phyloP scores from a whole-genome alignment of 116 monocot species.

The Trichopus zeylanicus region DNA sequence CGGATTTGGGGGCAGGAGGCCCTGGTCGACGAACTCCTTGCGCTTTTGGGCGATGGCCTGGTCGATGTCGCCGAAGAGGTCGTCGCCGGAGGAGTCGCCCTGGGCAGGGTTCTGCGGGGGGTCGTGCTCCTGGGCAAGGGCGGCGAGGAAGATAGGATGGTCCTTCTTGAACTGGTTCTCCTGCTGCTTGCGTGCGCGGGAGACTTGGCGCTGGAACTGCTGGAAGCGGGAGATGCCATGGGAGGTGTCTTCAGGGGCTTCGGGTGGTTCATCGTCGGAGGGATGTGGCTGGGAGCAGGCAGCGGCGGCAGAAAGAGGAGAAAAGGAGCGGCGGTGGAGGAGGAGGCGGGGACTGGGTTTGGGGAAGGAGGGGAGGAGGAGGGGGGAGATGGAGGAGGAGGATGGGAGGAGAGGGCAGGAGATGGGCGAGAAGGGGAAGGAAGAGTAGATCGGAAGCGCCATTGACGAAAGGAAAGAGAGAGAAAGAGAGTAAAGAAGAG shows the following conservation, averaged over 20 bases:
- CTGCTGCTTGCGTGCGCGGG: slow-evolving; percentile 54
- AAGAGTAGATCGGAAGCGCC: background rate
- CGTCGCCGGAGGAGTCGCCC: slow-evolving; percentile 2
- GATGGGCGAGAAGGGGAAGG: background rate
- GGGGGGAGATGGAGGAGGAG: slow-evolving; percentile 10
- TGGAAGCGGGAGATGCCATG: slow-evolving; percentile 66
- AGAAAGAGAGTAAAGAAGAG: background rate
- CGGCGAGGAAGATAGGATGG: slow-evolving; percentile 50
- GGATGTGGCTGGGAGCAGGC: slow-evolving; percentile 38
- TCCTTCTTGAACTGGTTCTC: slow-evolving; percentile 60
- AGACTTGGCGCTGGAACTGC: slow-evolving; percentile 67
- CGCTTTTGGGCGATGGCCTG: slow-evolving; percentile 66
- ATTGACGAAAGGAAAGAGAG: background rate
- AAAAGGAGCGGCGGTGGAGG: slow-evolving; percentile 3
- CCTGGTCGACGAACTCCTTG: slow-evolving; percentile 58
- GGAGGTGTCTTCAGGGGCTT: slow-evolving; percentile 84
- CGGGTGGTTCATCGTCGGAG: slow-evolving; percentile 79
- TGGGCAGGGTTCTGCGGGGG: slow-evolving; percentile 6
- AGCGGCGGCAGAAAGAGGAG: slow-evolving; percentile 22
- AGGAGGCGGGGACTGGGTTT: background rate
- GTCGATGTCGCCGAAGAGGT: slow-evolving; percentile 62
- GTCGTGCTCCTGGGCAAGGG: slow-evolving; percentile 40
- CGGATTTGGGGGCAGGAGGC: slow-evolving; percentile 45
- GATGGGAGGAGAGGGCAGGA: background rate
- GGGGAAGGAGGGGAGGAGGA: slow-evolving; percentile 6